Conservation (phyloP, 2,329 filamentous ascomycete species). For the Aureobasidium sp. region DNA sequence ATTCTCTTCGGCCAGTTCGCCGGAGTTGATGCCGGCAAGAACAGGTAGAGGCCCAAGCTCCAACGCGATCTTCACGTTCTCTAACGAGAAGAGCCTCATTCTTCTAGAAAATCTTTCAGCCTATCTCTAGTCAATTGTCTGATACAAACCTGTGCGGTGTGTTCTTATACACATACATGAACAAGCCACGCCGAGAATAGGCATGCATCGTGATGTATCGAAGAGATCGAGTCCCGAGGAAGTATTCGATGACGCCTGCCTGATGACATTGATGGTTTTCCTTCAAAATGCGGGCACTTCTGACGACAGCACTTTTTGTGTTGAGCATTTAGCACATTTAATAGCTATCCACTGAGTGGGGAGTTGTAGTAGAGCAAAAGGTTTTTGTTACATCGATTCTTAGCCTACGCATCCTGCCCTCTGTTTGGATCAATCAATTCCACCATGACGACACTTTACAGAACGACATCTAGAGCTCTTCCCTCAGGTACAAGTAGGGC, state of each 20-base stretch:
- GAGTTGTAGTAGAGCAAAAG: neutral
- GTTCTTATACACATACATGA: too few relatives aligned
- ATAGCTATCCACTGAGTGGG: neutral
- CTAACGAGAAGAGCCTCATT: neutral
- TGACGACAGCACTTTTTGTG: constrained; percentile 4
- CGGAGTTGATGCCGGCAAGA: neutral
- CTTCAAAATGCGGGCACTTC: neutral
- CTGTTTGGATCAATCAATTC: neutral
- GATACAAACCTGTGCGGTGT: too few relatives aligned
- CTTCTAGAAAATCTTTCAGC: neutral
- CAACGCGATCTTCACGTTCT: neutral
- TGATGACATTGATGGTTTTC: constrained; percentile 8
- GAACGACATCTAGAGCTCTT: neutral
- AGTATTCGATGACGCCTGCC: neutral
- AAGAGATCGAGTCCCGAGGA: neutral
- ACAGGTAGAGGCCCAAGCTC: neutral
- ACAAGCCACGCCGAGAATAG: neutral
- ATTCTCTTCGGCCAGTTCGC: neutral
- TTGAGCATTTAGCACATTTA: neutral
- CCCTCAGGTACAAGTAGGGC: neutral
- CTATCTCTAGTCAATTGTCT: neutral
- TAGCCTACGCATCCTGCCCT: neutral
- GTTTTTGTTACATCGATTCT: neutral
- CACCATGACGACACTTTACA: constrained; percentile 1
- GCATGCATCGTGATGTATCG: neutral